Conservation (phyloP, 768 basidiomycete species). For the Leucosporidium scottii region DNA sequence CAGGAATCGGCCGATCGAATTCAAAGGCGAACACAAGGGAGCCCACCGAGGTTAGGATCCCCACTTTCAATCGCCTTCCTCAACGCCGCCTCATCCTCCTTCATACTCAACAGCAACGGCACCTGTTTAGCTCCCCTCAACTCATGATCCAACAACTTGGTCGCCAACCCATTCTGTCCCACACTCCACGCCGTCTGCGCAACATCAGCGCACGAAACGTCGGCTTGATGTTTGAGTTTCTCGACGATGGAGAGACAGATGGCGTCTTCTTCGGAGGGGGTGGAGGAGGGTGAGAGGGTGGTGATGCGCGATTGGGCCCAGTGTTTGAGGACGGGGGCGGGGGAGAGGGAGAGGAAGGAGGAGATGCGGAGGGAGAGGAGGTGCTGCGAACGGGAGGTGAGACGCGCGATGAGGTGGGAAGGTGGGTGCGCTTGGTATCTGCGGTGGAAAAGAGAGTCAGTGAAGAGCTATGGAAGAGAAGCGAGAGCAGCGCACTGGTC, state of each 20-base stretch:
- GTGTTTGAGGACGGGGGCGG: conserved; percentile 81
- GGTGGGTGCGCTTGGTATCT: conserved; percentile 52
- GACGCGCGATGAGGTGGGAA: conserved; percentile 66
- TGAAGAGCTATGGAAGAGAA: not conserved
- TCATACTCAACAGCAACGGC: conserved; percentile 85
- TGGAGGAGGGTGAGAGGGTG: conserved; percentile 57
- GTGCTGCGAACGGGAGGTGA: conserved; percentile 81
- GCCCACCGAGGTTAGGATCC: conserved; percentile 80
- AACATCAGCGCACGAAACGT: conserved; percentile 89
- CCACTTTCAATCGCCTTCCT: conserved; percentile 88
- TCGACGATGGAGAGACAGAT: conserved; percentile 76
- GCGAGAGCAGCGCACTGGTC: conserved; percentile 58
- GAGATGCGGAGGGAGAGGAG: conserved; percentile 88
- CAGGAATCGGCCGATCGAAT: not conserved
- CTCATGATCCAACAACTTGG: conserved; percentile 91
- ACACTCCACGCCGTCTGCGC: conserved; percentile 88
- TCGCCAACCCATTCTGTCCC: conserved; percentile 70
- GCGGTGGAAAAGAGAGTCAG: not conserved
- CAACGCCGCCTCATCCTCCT: conserved; percentile 81
- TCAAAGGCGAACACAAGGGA: not conserved
- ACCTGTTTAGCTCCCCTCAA: conserved; percentile 83
- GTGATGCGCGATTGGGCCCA: conserved; percentile 93
- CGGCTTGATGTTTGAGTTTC: conserved; percentile 59
- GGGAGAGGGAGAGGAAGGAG: conserved; percentile 69
- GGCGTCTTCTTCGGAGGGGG: conserved; percentile 59